Conservation (phyloP, 2,329 filamentous ascomycete genomes). For the Penicillium verrucosum region DNA sequence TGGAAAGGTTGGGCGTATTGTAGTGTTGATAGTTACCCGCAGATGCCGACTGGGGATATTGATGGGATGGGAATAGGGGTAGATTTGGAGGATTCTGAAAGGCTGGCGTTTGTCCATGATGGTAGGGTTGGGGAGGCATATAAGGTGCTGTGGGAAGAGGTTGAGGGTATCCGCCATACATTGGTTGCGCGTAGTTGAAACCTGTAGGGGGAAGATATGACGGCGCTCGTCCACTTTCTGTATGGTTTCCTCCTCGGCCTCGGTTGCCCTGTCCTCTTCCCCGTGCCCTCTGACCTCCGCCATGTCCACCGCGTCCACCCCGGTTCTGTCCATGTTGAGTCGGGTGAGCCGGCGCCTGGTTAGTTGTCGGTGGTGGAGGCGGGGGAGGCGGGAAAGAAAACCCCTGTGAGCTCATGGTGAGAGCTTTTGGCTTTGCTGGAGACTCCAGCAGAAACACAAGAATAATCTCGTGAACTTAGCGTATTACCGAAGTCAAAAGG, state of each 20-base stretch:
- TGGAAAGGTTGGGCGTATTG: constrained; percentile 22
- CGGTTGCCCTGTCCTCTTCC: constrained; percentile 36
- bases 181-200: constrained; percentile 30
- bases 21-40: constrained; percentile 30
- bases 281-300: constrained; percentile 22
- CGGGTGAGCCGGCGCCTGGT: constrained; percentile 24
- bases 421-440: constrained; percentile 24
- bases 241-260: constrained; percentile 23
- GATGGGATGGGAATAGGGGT: constrained; percentile 22
- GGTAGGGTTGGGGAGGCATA: constrained; percentile 27
- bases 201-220: constrained; percentile 24
- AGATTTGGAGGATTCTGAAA: constrained; percentile 23
- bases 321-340: constrained; percentile 31
- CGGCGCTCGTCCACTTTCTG: constrained; percentile 15
- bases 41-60: constrained; percentile 27
- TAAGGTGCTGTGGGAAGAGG: constrained; percentile 25
- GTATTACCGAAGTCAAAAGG: neutral
- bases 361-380: constrained; percentile 30
- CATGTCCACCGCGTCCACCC: constrained; percentile 26
- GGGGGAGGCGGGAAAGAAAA: constrained; percentile 49
- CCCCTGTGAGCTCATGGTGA: constrained; percentile 40
- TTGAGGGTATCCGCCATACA: constrained; percentile 32
- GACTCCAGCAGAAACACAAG: constrained; percentile 25
- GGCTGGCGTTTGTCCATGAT: constrained; percentile 21
- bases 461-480: constrained; percentile 18